A percentile compares a stretch with the other conserved stretches of the same genome.
phyloP scores from a whole-genome alignment of 176 grass and related monocot genomes.

The Triticum turgidum region DNA sequence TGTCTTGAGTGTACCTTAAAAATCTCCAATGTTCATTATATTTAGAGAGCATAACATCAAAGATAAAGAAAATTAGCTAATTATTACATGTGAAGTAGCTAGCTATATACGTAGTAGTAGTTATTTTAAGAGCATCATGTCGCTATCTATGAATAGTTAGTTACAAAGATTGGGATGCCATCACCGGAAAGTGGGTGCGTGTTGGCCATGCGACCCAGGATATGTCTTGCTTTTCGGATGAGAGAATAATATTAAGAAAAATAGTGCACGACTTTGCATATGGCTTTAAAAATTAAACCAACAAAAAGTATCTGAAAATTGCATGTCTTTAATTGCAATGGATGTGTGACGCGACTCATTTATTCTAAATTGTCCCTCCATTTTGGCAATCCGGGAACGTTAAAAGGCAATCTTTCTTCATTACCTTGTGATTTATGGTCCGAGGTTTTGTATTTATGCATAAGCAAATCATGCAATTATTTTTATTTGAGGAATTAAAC shows the following conservation, averaged over 20 bases:
- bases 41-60: background rate
- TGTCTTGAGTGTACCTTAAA: too few relatives aligned
- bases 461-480: too few relatives aligned
- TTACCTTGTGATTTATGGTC: too few relatives aligned
- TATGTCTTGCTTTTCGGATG: slow-evolving; percentile 34
- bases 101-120: background rate
- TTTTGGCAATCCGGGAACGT: slow-evolving; percentile 8
- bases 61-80: background rate
- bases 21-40: too few relatives aligned
- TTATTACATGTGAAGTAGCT: background rate
- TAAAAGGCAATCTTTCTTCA: background rate
- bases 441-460: too few relatives aligned
- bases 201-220: background rate
- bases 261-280: slow-evolving; percentile 1
- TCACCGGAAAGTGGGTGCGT: slow-evolving; percentile 22
- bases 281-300: background rate
- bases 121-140: slow-evolving; percentile 16
- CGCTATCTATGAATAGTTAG: slow-evolving; percentile 31
- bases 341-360: background rate
- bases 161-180: slow-evolving; percentile 40
- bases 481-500: too few relatives aligned
- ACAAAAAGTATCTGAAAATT: background rate
- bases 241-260: slow-evolving; percentile 30
- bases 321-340: background rate
- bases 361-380: background rate